These are phyloP conservation scores for Osmanthus fragrans DNA, from an alignment of 257 asterid genomes.

Conservation along the genomic window DNA sequence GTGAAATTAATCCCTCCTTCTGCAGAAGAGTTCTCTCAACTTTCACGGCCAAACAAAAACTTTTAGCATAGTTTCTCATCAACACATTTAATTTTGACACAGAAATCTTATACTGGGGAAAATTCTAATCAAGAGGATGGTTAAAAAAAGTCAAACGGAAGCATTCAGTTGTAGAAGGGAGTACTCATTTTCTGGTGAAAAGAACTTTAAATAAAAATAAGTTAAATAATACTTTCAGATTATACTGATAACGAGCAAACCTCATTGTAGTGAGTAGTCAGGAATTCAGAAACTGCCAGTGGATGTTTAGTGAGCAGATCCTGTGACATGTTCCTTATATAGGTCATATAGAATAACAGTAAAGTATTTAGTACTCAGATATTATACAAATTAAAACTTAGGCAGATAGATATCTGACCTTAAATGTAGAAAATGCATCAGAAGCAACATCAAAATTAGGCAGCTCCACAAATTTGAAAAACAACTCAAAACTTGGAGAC, in stretches of 20 bases:
- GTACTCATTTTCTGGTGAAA: not conserved
- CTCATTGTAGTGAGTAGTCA: slow-evolving; percentile 73
- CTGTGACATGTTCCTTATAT: slow-evolving; percentile 40
- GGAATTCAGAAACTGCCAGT: slow-evolving; percentile 72
- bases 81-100: not conserved
- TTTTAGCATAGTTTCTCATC: not conserved
- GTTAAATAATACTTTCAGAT: not conserved
- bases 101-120: not conserved
- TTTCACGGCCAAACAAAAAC: not conserved
- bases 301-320: slow-evolving; percentile 88
- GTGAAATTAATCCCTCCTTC: slow-evolving; percentile 11
- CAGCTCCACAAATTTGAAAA: slow-evolving; percentile 87
- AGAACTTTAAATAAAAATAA: slow-evolving; percentile 8
- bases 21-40: not conserved
- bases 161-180: not conserved
- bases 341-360: slow-evolving; percentile 20
- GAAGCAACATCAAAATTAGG: slow-evolving; percentile 95
- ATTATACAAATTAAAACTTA: slow-evolving; percentile 18
- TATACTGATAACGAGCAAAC: slow-evolving; percentile 38
- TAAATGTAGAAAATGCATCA: slow-evolving; percentile 94
- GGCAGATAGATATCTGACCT: slow-evolving; percentile 53
- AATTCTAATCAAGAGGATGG: not conserved
- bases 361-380: slow-evolving; percentile 16
- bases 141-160: not conserved
- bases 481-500: slow-evolving; percentile 95